These are phyloP conservation scores for Filobasidium floriforme DNA, from an alignment of 768 basidiomycete genomes.

Conservation along the genomic window DNA sequence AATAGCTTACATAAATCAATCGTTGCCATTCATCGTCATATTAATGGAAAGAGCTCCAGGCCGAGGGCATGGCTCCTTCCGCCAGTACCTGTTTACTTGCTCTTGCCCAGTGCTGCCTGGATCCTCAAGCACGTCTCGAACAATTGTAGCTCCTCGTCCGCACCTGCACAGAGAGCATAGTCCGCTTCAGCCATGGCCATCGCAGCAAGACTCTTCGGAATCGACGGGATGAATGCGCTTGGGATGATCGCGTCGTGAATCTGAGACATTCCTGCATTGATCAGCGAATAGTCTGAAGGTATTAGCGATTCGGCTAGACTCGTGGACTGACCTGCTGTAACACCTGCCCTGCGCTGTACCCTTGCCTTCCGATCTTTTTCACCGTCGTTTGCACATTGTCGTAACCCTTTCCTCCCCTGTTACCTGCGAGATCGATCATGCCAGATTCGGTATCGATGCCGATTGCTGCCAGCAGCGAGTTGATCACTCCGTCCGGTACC, in stretches of 20 bases:
- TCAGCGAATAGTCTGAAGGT: not conserved
- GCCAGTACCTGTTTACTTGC: not conserved
- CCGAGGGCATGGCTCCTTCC: too few species aligned
- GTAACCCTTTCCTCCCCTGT: constrained; percentile 48
- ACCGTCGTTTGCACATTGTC: constrained; percentile 55
- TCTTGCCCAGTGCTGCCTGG: constrained; percentile 51
- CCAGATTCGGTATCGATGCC: constrained; percentile 58
- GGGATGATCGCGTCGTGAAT: constrained; percentile 79
- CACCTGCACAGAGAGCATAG: constrained; percentile 90
- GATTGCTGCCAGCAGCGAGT: constrained; percentile 60
- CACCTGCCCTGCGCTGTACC: constrained; percentile 85
- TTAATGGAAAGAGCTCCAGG: too few species aligned
- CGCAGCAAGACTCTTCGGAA: constrained; percentile 72
- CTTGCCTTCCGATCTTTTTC: constrained; percentile 69
- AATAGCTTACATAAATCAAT: too few species aligned
- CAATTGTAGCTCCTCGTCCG: constrained; percentile 93
- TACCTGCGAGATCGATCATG: constrained; percentile 23
- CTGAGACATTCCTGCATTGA: constrained; percentile 48
- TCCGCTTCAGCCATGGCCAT: constrained; percentile 88
- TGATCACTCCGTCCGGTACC: constrained; percentile 67
- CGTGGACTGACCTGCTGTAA: constrained; percentile 65
- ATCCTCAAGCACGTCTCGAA: constrained; percentile 77
- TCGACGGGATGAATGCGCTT: constrained; percentile 70
- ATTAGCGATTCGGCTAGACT: not conserved
- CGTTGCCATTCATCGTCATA: too few species aligned